These are phyloP conservation scores for Diaporthe citrichinensis DNA, from an alignment of 2,329 filamentous ascomycete species.

Conservation along the genomic window DNA sequence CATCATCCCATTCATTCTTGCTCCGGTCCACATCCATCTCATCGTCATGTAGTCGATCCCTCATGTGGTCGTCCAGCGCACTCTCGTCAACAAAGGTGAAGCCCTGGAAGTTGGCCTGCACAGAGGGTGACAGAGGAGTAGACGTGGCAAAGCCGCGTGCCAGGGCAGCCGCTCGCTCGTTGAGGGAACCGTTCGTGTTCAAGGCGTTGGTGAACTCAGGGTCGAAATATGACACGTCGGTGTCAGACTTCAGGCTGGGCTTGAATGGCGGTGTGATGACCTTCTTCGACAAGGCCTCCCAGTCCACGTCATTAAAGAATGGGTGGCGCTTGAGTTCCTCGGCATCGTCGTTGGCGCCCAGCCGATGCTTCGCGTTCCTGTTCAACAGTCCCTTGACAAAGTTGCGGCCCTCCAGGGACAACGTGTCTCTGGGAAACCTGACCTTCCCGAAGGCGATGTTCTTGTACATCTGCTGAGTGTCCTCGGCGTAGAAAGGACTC, in stretches of 20 bases:
- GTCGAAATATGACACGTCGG: slow-evolving; percentile 98
- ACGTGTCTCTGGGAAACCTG: slow-evolving; percentile 92
- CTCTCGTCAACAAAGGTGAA: slow-evolving; percentile 99
- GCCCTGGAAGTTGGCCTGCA: slow-evolving; percentile 98
- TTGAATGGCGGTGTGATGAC: slow-evolving; percentile 97
- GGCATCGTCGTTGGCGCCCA: slow-evolving; percentile 91
- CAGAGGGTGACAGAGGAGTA: slow-evolving; percentile 92
- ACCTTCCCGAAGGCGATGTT: slow-evolving; percentile 99
- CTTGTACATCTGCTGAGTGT: slow-evolving; percentile 99
- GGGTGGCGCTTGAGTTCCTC: slow-evolving; percentile 94
- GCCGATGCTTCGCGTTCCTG: slow-evolving; percentile 93
- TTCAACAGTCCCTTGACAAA: slow-evolving; percentile 98
- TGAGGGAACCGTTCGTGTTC: slow-evolving; percentile 87
- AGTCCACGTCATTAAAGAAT: slow-evolving; percentile 96
- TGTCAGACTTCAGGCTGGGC: slow-evolving; percentile 94
- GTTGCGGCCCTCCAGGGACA: slow-evolving; percentile 94
- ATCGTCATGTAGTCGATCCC: slow-evolving; percentile 65
- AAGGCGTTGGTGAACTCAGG: slow-evolving; percentile 98
- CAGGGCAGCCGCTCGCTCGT: slow-evolving; percentile 89
- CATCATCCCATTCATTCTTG: slow-evolving; percentile 71
- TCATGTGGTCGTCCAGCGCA: slow-evolving; percentile 89
- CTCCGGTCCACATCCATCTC: slow-evolving; percentile 66
- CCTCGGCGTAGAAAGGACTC: slow-evolving; percentile 99
- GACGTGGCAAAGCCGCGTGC: slow-evolving; percentile 89
- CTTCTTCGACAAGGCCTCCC: slow-evolving; percentile 90